Evolutionary conservation across 176 grass and related monocot genomes (phyloP).

Genomic region (Puya raimondii): DNA sequence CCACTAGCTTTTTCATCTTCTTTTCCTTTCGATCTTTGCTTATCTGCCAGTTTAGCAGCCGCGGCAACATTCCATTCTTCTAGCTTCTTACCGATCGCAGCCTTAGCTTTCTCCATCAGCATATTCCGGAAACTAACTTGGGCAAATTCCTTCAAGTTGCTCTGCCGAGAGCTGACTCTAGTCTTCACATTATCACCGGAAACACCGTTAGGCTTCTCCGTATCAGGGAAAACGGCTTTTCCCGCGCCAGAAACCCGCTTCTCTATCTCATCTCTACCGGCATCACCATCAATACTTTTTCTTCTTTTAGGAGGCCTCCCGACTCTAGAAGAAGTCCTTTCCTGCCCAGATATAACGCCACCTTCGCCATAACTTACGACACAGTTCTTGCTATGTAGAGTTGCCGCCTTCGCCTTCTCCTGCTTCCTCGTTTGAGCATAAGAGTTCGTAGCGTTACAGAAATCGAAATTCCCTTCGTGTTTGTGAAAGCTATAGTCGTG

Average conservation of each 20-base stretch:
- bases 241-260: constrained; percentile 26
- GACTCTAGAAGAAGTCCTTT: constrained; percentile 30
- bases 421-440: constrained; percentile 31
- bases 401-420: constrained; percentile 21
- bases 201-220: constrained; percentile 32
- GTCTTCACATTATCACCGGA: constrained; percentile 33
- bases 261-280: constrained; percentile 39
- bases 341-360: constrained; percentile 30
- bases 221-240: constrained; percentile 28
- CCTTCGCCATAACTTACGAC: constrained; percentile 30
- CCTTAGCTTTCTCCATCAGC: constrained; percentile 63
- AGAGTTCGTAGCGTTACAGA: constrained; percentile 47
- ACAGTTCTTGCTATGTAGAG: constrained; percentile 12
- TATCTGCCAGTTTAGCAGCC: constrained; percentile 22
- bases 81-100: constrained; percentile 36
- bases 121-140: constrained; percentile 48
- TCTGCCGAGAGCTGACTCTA: constrained; percentile 45
- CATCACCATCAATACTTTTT: constrained; percentile 29
- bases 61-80: constrained; percentile 38
- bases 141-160: constrained; percentile 44
- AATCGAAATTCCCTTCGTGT: constrained; percentile 49
- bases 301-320: constrained; percentile 42
- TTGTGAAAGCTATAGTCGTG: constrained; percentile 52
- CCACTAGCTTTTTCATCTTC: constrained; percentile 13
- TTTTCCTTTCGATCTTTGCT: constrained; percentile 5